Evolutionary conservation across 1,139 yeast genomes (phyloP).

Genomic region (Geotrichum histeridarum): DNA sequence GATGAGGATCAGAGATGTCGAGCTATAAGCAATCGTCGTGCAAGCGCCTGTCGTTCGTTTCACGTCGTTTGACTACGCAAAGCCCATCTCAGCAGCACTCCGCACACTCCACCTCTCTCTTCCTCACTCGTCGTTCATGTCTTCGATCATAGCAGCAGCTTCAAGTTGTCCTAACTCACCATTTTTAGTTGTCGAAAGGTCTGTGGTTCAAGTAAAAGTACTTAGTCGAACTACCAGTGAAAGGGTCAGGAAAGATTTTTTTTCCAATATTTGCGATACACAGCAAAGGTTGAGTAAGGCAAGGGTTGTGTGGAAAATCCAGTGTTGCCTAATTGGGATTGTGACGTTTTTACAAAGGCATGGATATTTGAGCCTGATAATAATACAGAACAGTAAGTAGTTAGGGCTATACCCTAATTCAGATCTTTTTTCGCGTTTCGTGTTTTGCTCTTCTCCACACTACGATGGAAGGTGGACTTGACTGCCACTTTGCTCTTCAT

Average conservation of each 20-base stretch:
- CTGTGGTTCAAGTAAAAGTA: conserved; percentile 8
- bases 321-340: not conserved
- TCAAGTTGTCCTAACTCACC: conserved; percentile 7
- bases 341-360: not conserved
- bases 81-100: too few species aligned
- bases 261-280: not conserved
- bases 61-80: too few species aligned
- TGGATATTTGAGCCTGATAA: not conserved
- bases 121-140: too few species aligned
- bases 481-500: not conserved
- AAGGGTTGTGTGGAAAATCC: not conserved
- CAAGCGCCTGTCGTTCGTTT: too few species aligned
- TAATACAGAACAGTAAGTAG: not conserved
- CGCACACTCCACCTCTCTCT: too few species aligned
- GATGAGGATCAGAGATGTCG: too few species aligned
- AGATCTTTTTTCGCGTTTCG: not conserved
- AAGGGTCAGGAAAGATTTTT: conserved; percentile 9
- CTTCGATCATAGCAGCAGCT: too few species aligned
- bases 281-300: not conserved
- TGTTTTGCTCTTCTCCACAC: not conserved
- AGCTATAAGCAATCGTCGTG: too few species aligned
- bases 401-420: conserved; percentile 5
- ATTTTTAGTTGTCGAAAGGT: conserved; percentile 13
- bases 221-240: conserved; percentile 17
- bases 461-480: not conserved